Conservation (phyloP, 2,329 filamentous ascomycete species). For the Colletotrichum zoysiae region DNA sequence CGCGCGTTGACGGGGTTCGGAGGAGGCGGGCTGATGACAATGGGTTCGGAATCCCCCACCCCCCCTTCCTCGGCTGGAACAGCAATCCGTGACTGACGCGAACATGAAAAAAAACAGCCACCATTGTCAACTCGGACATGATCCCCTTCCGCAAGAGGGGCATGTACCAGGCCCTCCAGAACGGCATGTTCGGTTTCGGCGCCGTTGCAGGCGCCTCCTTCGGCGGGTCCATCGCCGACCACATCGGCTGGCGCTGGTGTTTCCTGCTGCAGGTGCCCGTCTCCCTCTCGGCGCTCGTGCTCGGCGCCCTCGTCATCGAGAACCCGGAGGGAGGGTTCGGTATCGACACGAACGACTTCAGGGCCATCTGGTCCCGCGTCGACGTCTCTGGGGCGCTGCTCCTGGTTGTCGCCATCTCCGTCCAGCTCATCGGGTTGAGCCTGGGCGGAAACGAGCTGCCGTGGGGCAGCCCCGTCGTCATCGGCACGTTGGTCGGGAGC, state of each 20-base stretch:
- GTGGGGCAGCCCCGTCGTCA: slow-evolving; percentile 64
- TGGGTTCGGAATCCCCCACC: slow-evolving; percentile 64
- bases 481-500: slow-evolving; percentile 59
- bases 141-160: slow-evolving; percentile 68
- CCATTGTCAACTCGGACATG: slow-evolving; percentile 73
- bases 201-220: slow-evolving; percentile 73
- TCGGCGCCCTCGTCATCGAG: slow-evolving; percentile 66
- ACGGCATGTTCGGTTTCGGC: slow-evolving; percentile 72
- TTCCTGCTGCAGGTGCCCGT: slow-evolving; percentile 74
- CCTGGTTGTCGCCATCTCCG: slow-evolving; percentile 68
- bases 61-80: neutral
- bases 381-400: slow-evolving; percentile 70
- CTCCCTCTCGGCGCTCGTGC: slow-evolving; percentile 64
- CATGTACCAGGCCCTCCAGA: slow-evolving; percentile 73
- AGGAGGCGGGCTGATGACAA: slow-evolving; percentile 76
- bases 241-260: slow-evolving; percentile 76
- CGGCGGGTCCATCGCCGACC: slow-evolving; percentile 73
- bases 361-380: slow-evolving; percentile 64
- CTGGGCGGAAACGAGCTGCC: slow-evolving; percentile 68
- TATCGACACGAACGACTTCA: slow-evolving; percentile 47
- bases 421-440: slow-evolving; percentile 68
- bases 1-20: slow-evolving; percentile 77
- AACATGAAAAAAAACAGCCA: slow-evolving; percentile 46
- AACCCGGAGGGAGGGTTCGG: slow-evolving; percentile 54
- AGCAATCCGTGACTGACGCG: neutral